Evolutionary conservation across 805 yeast species (phyloP).

Genomic region (Isabelozyma gotoi): DNA sequence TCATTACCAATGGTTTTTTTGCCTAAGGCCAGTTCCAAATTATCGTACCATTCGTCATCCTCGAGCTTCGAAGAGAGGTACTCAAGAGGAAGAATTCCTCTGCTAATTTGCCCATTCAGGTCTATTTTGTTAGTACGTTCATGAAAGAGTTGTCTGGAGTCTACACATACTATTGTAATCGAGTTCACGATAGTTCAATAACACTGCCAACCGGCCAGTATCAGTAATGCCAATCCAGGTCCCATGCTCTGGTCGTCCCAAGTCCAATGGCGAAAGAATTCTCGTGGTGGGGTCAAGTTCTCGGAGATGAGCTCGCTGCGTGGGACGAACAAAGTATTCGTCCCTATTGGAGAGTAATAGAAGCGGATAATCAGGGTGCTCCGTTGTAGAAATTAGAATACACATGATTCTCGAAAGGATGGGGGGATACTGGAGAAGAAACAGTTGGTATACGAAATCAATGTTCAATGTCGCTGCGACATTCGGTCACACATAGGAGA

Average conservation of each 20-base stretch:
- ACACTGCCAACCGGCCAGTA: conserved; percentile 61
- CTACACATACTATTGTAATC: conserved; percentile 16
- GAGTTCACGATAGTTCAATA: conserved; percentile 71
- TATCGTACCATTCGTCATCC: conserved; percentile 47
- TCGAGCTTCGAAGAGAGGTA: conserved; percentile 36
- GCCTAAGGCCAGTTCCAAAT: conserved; percentile 17
- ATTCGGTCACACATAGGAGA: no score
- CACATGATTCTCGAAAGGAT: conserved; percentile 57
- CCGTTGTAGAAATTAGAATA: conserved; percentile 64
- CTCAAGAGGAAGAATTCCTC: conserved; percentile 52
- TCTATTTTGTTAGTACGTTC: conserved; percentile 16
- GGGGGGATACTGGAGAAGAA: background rate
- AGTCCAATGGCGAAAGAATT: conserved; percentile 69
- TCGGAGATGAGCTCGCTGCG: conserved; percentile 52
- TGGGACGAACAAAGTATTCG: conserved; percentile 75
- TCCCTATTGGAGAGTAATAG: conserved; percentile 83
- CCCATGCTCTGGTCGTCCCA: conserved; percentile 73
- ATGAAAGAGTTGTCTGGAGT: background rate
- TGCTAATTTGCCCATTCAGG: conserved; percentile 38
- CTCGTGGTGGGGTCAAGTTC: conserved; percentile 28
- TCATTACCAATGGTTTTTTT: conserved; percentile 6
- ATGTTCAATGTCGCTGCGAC: background rate
- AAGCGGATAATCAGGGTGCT: conserved; percentile 72
- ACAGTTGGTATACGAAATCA: background rate
- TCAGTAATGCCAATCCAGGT: conserved; percentile 85